A percentile compares a stretch with the other conserved stretches of the same genome.
phyloP scores from a whole-genome alignment of 139 green algal species.

The Ulvella scutata region DNA sequence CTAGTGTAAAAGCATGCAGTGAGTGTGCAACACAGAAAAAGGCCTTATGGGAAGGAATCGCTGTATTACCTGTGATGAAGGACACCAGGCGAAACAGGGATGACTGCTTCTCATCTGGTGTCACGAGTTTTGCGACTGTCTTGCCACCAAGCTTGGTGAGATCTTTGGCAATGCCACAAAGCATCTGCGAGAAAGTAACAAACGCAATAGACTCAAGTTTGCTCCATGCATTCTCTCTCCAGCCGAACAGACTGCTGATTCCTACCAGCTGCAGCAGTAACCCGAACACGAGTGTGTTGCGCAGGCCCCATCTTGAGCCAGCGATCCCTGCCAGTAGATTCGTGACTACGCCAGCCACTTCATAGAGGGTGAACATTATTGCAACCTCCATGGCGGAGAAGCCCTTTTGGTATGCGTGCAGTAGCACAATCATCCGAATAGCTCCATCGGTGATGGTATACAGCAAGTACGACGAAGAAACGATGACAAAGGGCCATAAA shows the following conservation, averaged over 20 bases:
- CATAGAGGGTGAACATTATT: conserved; percentile 70
- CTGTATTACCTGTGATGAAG: conserved; percentile 62
- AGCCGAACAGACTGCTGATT: conserved; percentile 57
- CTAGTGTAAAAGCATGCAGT: too few species aligned
- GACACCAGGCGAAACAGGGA: conserved; percentile 69
- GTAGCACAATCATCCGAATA: conserved; percentile 67
- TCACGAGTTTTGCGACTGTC: conserved; percentile 69
- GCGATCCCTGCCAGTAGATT: conserved; percentile 53
- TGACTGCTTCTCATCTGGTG: conserved; percentile 54
- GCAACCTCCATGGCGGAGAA: conserved; percentile 53
- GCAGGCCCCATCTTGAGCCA: conserved; percentile 65
- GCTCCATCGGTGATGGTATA: conserved; percentile 73
- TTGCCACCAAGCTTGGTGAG: conserved; percentile 79
- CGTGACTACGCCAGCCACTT: conserved; percentile 58
- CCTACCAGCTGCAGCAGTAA: conserved; percentile 40
- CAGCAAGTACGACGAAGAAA: conserved; percentile 54
- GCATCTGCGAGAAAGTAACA: conserved; percentile 45
- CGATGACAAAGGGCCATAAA: conserved; percentile 72
- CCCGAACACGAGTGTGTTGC: conserved; percentile 39
- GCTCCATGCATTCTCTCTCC: conserved; percentile 40
- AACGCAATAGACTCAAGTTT: conserved; percentile 40
- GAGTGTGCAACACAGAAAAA: too few species aligned
- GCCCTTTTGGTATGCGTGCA: conserved; percentile 61
- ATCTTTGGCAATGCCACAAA: conserved; percentile 74
- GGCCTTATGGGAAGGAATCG: too few species aligned